Conservation (phyloP, 768 basidiomycete genomes). For the Termitomyces titanicus region DNA sequence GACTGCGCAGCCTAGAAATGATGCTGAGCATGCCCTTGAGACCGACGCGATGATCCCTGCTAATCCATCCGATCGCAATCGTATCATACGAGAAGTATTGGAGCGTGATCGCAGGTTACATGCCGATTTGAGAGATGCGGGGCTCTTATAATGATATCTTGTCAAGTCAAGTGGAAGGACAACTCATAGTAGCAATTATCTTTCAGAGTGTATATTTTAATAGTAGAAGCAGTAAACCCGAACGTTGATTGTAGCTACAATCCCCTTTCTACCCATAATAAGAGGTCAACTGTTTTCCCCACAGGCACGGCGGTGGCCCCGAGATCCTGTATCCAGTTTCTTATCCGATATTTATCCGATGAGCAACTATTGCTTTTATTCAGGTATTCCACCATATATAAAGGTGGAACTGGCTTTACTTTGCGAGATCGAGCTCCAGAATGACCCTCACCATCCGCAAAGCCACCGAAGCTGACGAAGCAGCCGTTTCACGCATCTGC, state of each 20-base stretch:
- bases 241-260: too few relatives aligned
- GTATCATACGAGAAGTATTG: conserved; percentile 40
- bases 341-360: conserved; percentile 1
- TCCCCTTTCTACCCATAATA: not conserved
- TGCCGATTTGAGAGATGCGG: conserved; percentile 58
- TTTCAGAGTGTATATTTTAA: not conserved
- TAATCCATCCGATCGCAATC: conserved; percentile 40
- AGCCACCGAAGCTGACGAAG: conserved; percentile 49
- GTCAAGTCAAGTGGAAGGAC: not conserved
- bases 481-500: conserved; percentile 66
- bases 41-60: conserved; percentile 38
- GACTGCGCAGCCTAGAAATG: conserved; percentile 5
- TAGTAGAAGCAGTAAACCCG: too few relatives aligned
- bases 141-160: conserved; percentile 43
- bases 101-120: conserved; percentile 56
- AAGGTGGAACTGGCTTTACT: not conserved
- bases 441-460: conserved; percentile 52
- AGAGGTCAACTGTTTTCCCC: too few relatives aligned
- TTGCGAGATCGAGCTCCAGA: not conserved
- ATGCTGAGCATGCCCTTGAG: conserved; percentile 24
- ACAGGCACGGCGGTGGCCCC: too few relatives aligned
- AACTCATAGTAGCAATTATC: not conserved
- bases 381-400: not conserved
- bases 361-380: not conserved
- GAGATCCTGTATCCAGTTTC: not conserved